Percentiles rank a stretch among this genome's conserved stretches.
Evolutionary conservation across 345 rosid species (phyloP).

Genomic region (Heritiera littoralis): DNA sequence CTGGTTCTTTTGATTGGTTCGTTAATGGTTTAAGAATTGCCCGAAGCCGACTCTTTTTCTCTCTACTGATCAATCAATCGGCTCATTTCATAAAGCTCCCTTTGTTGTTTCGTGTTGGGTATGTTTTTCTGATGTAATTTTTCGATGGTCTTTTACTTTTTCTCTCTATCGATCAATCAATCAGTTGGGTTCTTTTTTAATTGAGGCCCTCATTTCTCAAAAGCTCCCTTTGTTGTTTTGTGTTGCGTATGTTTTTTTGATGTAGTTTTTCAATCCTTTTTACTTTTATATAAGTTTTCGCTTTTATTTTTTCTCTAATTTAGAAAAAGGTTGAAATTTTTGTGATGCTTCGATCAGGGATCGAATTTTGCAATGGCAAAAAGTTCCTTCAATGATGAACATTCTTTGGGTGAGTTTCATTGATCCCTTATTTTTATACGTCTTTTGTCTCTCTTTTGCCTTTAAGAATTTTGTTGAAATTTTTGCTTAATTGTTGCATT

Average conservation of each 20-base stretch:
- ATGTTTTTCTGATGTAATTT: no score
- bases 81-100: background rate
- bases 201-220: slow-evolving; percentile 14
- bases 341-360: slow-evolving; percentile 43
- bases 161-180: slow-evolving; percentile 27
- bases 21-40: no score
- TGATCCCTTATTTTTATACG: background rate
- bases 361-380: slow-evolving; percentile 52
- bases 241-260: slow-evolving; percentile 39
- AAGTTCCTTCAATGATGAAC: slow-evolving; percentile 64
- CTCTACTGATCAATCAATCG: slow-evolving; percentile 19
- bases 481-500: background rate
- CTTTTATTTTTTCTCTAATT: background rate
- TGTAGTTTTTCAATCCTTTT: background rate
- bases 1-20: no score
- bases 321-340: background rate
- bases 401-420: slow-evolving; percentile 57
- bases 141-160: no score
- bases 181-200: background rate
- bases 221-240: slow-evolving; percentile 21
- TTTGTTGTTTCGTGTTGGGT: slow-evolving; percentile 41
- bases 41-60: slow-evolving; percentile 26
- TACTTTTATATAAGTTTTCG: background rate
- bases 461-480: background rate
- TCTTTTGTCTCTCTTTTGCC: background rate